Base-by-base conservation (phyloP, 2,329 filamentous ascomycete species). In the Colletotrichum horii region DNA sequence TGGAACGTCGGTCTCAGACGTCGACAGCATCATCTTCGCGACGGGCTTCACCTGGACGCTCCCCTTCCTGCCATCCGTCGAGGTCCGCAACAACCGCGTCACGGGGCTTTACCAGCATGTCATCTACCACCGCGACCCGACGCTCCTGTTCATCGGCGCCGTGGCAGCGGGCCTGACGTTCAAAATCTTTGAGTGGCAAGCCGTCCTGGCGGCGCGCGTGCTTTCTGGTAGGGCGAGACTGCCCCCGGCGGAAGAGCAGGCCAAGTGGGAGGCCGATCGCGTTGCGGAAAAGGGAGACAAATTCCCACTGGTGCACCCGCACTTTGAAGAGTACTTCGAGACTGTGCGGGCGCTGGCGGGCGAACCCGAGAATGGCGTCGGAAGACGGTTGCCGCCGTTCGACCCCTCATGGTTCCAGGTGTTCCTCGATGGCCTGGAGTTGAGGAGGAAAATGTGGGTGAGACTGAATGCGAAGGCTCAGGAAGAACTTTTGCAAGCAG, bases 111-210 rank as follows among this genome's bases (percentile, higher is more conserved):
- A 91, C 78, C 89, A 91, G 78, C 91, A 93, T 78, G 83, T 92
- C 1, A 88, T 92, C 8, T 91, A 87, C 80, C 84, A 84, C 38
- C 78, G 86, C 22, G 91, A 93, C 76, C 89, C 90, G 0, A 89
- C 87, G 0, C 83, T 93, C 12, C 82, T 89, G 4, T 93, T 93
- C 78, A 85, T 93, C 4, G 91, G 91, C 30, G 91, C 91, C 6
- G 90, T 89, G 0, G 84, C 84, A 2, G 89, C 89, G 0, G 90
- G 90, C 0, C 82, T 94, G 32, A 94, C 92, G 0, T 94, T 94
- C 83, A 93, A 92, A 80, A 88, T 93, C 34, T 93, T 93, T 71
- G 92, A 94, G 82, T 93, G 91, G 90, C 92, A 94, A 79, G 91
- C 91, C 8, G 91, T 93, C 0, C 86, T 91, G 2, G 90, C 89